Conservation (phyloP, 768 basidiomycete genomes). For the Hysterangium stoloniferum region DNA sequence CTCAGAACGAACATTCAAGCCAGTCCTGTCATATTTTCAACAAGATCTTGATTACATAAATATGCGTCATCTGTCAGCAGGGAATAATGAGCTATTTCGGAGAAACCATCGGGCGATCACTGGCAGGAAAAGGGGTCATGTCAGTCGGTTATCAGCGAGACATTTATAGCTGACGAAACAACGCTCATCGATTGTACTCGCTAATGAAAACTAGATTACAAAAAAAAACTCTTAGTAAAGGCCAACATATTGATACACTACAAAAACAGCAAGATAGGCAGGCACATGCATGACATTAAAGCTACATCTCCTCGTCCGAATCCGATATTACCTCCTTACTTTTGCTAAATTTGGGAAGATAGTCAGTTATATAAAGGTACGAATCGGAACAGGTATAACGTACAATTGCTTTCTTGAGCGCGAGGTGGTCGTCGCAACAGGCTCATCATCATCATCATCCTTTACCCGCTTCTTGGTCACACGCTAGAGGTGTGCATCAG, state of each 20-base stretch:
- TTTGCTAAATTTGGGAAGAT: slow-evolving; percentile 56
- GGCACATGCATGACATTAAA: not conserved
- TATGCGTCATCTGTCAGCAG: not conserved
- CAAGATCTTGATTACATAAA: not conserved
- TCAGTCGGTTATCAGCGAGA: not conserved
- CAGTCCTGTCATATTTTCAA: too few species aligned
- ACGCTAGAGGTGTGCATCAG: slow-evolving; percentile 24
- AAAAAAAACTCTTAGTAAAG: not conserved
- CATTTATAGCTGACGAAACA: not conserved
- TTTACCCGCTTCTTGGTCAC: slow-evolving; percentile 65
- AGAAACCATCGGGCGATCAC: not conserved
- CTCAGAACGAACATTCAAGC: too few species aligned
- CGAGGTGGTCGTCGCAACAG: not conserved
- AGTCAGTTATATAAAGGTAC: not conserved
- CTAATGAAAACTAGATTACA: not conserved
- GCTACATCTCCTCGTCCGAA: slow-evolving; percentile 73
- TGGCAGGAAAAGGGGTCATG: not conserved
- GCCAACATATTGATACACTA: slow-evolving; percentile 5
- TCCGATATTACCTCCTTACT: slow-evolving; percentile 84
- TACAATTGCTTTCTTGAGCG: slow-evolving; percentile 77
- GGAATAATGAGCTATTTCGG: not conserved
- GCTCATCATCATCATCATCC: slow-evolving; percentile 72
- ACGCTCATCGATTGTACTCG: not conserved
- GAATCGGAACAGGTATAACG: slow-evolving; percentile 22
- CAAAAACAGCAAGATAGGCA: not conserved